A percentile compares a stretch with the other conserved stretches of the same genome.
These are phyloP conservation scores for Rubia tinctorum DNA, from an alignment of 305 asterid genomes.

Conservation along the genomic window DNA sequence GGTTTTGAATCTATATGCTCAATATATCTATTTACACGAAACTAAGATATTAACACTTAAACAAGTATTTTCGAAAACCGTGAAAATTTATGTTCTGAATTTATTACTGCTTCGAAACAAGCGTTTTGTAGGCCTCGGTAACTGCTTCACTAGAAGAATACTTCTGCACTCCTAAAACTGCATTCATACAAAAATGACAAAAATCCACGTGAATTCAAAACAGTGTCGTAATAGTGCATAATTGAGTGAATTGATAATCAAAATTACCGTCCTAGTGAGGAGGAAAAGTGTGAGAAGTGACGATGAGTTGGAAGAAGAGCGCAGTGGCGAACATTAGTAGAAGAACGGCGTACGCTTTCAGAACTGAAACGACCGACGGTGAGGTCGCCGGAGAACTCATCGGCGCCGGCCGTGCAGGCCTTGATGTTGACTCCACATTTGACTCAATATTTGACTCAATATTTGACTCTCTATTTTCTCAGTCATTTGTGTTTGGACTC, in stretches of 20 bases:
- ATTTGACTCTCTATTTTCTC: background rate
- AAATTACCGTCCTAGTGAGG: slow-evolving; percentile 77
- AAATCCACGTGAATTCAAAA: slow-evolving; percentile 4
- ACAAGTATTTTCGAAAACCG: background rate
- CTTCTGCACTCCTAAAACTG: slow-evolving; percentile 72
- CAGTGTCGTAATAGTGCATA: background rate
- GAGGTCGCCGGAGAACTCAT: slow-evolving; percentile 24
- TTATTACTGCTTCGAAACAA: slow-evolving; percentile 56
- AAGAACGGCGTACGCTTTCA: slow-evolving; percentile 69
- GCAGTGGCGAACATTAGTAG: slow-evolving; percentile 53
- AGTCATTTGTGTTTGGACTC: background rate
- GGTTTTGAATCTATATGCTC: too few species aligned
- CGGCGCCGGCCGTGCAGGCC: slow-evolving; percentile 19
- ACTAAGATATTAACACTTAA: background rate
- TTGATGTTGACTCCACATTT: slow-evolving; percentile 40
- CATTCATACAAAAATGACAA: slow-evolving; percentile 14
- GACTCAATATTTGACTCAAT: too few species aligned
- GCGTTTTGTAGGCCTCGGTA: slow-evolving; percentile 56
- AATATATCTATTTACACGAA: background rate
- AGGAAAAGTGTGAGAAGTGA: slow-evolving; percentile 73
- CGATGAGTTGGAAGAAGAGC: slow-evolving; percentile 68
- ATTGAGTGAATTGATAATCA: background rate
- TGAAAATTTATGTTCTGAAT: background rate
- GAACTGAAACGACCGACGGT: slow-evolving; percentile 28
- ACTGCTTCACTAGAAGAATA: slow-evolving; percentile 75